These are phyloP conservation scores for Cryptosporidium andersoni DNA, from an alignment of 169 alveolate genomes.

Conservation along the genomic window DNA sequence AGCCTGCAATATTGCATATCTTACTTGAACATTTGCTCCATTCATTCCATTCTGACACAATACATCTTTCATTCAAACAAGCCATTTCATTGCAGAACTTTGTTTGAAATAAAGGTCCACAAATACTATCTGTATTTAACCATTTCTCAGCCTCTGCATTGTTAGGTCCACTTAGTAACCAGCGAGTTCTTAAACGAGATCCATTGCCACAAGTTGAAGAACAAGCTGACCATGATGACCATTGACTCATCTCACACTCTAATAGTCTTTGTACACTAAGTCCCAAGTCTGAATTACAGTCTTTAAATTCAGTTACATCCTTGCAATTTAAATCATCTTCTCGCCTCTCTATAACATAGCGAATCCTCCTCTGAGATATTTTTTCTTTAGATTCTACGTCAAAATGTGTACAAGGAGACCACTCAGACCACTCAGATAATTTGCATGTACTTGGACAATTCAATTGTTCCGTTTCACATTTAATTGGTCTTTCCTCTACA, in stretches of 20 bases:
- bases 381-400: background rate
- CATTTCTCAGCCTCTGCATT: conserved; percentile 33
- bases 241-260: conserved; percentile 72
- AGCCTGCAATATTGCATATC: conserved; percentile 26
- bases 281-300: conserved; percentile 7
- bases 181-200: conserved; percentile 67
- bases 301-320: conserved; percentile 26
- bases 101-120: conserved; percentile 60
- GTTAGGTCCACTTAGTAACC: conserved; percentile 71
- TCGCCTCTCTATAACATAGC: background rate
- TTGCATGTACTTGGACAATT: conserved; percentile 16
- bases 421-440: conserved; percentile 41
- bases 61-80: conserved; percentile 68
- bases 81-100: conserved; percentile 41
- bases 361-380: conserved; percentile 4
- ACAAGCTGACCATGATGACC: conserved; percentile 78
- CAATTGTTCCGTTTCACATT: conserved; percentile 5
- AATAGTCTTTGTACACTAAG: conserved; percentile 24
- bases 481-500: conserved; percentile 42
- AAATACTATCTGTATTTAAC: conserved; percentile 29
- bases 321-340: conserved; percentile 4
- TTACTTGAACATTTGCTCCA: conserved; percentile 73
- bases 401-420: conserved; percentile 41
- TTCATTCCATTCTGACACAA: conserved; percentile 76
- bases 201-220: conserved; percentile 76